A percentile compares a stretch with the other conserved stretches of the same genome.
Conservation (phyloP, 2,329 filamentous ascomycete species). For the Nemania bipapillata region DNA sequence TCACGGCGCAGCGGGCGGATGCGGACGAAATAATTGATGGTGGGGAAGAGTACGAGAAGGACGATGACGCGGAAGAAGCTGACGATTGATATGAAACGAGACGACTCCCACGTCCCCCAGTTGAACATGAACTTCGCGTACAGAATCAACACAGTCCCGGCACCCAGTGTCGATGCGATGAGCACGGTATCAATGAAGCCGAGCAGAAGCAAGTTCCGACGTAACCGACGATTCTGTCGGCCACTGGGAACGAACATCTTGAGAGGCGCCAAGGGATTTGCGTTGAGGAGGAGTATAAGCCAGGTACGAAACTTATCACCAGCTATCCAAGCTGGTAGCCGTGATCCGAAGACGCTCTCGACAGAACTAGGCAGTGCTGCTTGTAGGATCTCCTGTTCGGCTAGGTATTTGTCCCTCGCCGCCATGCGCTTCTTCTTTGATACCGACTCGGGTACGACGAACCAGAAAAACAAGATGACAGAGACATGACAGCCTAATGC, state of each 20-base stretch:
- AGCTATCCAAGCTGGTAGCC: slow-evolving; percentile 38
- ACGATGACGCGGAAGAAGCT: slow-evolving; percentile 80
- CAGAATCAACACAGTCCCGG: slow-evolving; percentile 81
- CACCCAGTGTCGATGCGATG: slow-evolving; percentile 83
- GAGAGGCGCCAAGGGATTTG: slow-evolving; percentile 80
- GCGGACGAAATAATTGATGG: slow-evolving; percentile 80
- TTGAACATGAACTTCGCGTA: slow-evolving; percentile 83
- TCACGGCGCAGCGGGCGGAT: slow-evolving; percentile 60
- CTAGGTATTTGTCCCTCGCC: slow-evolving; percentile 74
- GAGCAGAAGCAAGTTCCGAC: slow-evolving; percentile 83
- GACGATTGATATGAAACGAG: slow-evolving; percentile 81
- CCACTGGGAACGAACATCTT: slow-evolving; percentile 80
- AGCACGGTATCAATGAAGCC: slow-evolving; percentile 83
- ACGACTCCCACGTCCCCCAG: slow-evolving; percentile 85
- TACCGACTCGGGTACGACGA: slow-evolving; percentile 85
- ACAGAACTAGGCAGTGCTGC: slow-evolving; percentile 40
- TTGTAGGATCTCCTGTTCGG: slow-evolving; percentile 54
- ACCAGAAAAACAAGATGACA: slow-evolving; percentile 77
- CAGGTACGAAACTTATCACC: slow-evolving; percentile 44
- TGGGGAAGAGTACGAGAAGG: slow-evolving; percentile 78
- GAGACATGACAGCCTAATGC: slow-evolving; percentile 75
- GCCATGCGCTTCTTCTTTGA: slow-evolving; percentile 75
- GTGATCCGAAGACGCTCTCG: slow-evolving; percentile 38
- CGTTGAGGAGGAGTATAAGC: slow-evolving; percentile 55
- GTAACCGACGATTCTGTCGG: slow-evolving; percentile 69